phyloP scores from a whole-genome alignment of 768 basidiomycete genomes.

The Filobasidium floriforme region DNA sequence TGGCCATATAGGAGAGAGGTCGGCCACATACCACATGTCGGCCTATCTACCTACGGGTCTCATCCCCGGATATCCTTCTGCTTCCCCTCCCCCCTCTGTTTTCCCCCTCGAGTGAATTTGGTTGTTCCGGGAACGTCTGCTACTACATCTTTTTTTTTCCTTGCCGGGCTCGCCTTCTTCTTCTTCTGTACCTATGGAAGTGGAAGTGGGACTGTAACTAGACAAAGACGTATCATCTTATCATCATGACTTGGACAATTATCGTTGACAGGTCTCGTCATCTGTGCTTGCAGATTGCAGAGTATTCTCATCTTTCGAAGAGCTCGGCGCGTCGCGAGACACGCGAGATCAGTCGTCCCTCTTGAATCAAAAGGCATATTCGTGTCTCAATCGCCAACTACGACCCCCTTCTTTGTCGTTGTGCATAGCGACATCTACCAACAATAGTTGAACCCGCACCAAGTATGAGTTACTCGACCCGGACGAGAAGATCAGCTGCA shows the following conservation, averaged over 20 bases:
- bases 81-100: background rate
- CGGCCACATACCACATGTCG: background rate
- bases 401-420: too few species aligned
- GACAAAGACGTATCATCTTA: background rate
- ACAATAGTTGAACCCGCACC: background rate
- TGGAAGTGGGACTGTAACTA: background rate
- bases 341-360: too few species aligned
- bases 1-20: too few species aligned
- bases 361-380: too few species aligned
- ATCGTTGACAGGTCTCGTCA: background rate
- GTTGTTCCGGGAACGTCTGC: conserved; percentile 3
- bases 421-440: background rate
- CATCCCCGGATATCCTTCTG: background rate
- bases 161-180: background rate
- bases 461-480: conserved; percentile 3
- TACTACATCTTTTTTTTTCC: background rate
- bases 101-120: background rate
- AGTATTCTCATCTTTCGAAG: too few species aligned
- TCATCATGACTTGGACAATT: background rate
- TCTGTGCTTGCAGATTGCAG: too few species aligned
- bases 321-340: too few species aligned
- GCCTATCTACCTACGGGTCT: background rate
- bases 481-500: conserved; percentile 10
- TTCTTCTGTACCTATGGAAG: background rate
- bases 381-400: too few species aligned